phyloP scores from a whole-genome alignment of 345 rosid species.

The Gossypium longicalyx region DNA sequence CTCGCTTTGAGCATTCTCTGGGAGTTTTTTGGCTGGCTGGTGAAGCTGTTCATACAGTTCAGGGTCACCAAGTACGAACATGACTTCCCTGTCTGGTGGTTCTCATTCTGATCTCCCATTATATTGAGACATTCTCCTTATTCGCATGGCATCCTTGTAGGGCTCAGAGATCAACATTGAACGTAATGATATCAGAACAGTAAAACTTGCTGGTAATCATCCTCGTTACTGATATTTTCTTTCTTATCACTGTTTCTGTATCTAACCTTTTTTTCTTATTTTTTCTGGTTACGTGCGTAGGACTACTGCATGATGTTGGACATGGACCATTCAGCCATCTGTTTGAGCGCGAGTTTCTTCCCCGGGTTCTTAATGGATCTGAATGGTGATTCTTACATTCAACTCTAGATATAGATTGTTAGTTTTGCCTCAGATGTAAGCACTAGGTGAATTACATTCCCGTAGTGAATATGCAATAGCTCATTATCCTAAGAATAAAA shows the following conservation, averaged over 20 bases:
- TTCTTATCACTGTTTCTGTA: not conserved
- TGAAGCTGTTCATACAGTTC: slow-evolving; percentile 38
- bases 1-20: slow-evolving; percentile 69
- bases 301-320: slow-evolving; percentile 74
- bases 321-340: slow-evolving; percentile 81
- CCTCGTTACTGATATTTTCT: not conserved
- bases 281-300: slow-evolving; percentile 26
- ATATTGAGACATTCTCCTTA: slow-evolving; percentile 9
- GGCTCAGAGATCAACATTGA: slow-evolving; percentile 61
- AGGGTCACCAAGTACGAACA: slow-evolving; percentile 42
- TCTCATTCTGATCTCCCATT: not conserved
- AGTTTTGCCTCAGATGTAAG: not conserved
- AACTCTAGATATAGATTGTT: not conserved
- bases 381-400: slow-evolving; percentile 37
- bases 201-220: slow-evolving; percentile 60
- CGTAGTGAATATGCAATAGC: not conserved
- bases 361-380: slow-evolving; percentile 35
- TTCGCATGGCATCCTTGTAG: slow-evolving; percentile 27
- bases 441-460: not conserved
- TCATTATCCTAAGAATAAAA: not conserved
- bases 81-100: slow-evolving; percentile 1
- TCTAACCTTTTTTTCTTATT: not conserved
- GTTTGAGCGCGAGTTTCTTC: slow-evolving; percentile 66
- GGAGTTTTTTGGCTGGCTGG: slow-evolving; percentile 72
- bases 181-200: slow-evolving; percentile 47